Percentiles rank a stretch among this genome's conserved stretches.
Evolutionary conservation across 2,329 filamentous ascomycete species (phyloP).

Genomic region (Apiospora pterosperma): DNA sequence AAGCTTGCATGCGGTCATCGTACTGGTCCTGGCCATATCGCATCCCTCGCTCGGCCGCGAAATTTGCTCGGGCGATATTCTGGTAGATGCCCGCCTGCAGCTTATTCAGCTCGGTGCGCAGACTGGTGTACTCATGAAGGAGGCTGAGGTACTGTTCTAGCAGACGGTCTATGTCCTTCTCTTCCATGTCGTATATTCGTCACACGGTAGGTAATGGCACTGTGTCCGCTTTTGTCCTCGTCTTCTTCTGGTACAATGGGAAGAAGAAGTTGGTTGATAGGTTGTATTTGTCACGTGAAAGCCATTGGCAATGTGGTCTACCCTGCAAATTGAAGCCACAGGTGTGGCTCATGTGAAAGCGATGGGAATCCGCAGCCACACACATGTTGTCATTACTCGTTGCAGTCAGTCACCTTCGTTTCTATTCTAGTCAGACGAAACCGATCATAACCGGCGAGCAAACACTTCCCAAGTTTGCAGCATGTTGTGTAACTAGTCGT

Average conservation of each 20-base stretch:
- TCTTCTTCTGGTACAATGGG: not conserved
- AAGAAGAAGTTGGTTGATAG: not conserved
- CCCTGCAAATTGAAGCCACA: no score
- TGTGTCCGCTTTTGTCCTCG: no score
- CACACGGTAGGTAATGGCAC: no score
- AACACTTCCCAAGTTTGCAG: not conserved
- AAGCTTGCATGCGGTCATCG: slow-evolving; percentile 69
- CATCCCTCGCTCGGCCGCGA: slow-evolving; percentile 58
- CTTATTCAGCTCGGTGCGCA: slow-evolving; percentile 50
- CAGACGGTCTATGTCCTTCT: slow-evolving; percentile 54
- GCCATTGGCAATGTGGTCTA: no score
- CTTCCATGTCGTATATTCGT: not conserved
- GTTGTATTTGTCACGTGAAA: no score
- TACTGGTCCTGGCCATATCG: slow-evolving; percentile 69
- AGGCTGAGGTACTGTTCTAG: slow-evolving; percentile 63
- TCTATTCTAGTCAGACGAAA: not conserved
- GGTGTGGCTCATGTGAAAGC: no score
- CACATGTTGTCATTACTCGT: no score
- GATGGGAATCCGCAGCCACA: no score
- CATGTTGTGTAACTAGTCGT: no score
- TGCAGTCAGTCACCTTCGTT: not conserved
- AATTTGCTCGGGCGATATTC: slow-evolving; percentile 71
- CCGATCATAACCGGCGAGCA: not conserved
- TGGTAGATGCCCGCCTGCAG: slow-evolving; percentile 56
- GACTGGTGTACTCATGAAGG: slow-evolving; percentile 62